Conservation (phyloP, 2,329 filamentous ascomycete genomes). For the Botrytis elliptica region DNA sequence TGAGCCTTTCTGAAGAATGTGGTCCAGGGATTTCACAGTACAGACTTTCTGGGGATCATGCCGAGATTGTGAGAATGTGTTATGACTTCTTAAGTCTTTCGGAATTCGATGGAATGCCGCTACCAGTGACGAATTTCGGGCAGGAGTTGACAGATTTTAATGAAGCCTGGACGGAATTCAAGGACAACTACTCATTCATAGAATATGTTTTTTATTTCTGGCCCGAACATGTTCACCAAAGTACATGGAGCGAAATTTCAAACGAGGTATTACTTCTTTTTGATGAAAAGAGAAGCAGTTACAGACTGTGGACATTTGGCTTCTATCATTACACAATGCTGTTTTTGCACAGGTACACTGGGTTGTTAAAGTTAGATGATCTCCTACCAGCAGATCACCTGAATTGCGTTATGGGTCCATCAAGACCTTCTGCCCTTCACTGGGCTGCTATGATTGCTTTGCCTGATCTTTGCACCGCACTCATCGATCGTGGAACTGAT, state of each 20-base stretch:
- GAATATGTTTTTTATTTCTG: background rate
- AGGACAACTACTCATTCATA: background rate
- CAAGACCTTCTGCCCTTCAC: background rate
- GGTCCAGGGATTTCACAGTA: conserved; percentile 11
- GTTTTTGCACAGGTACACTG: no score
- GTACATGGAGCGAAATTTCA: background rate
- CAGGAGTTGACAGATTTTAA: background rate
- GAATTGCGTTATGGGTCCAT: background rate
- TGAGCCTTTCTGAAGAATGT: background rate
- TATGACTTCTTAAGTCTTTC: background rate
- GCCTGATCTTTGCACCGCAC: background rate
- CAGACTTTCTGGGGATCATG: conserved; percentile 7
- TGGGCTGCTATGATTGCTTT: background rate
- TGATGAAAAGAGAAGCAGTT: background rate
- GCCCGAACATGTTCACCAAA: background rate
- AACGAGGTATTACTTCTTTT: background rate
- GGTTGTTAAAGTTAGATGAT: no score
- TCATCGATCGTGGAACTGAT: background rate
- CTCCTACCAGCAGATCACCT: background rate
- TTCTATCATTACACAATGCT: background rate
- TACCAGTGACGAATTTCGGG: background rate
- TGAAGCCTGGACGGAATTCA: background rate
- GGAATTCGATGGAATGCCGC: background rate
- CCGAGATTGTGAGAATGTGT: background rate
- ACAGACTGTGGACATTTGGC: conserved; percentile 1